Evolutionary conservation across 129 eudicot species (phyloP).

Genomic region (Erigeron canadensis): DNA sequence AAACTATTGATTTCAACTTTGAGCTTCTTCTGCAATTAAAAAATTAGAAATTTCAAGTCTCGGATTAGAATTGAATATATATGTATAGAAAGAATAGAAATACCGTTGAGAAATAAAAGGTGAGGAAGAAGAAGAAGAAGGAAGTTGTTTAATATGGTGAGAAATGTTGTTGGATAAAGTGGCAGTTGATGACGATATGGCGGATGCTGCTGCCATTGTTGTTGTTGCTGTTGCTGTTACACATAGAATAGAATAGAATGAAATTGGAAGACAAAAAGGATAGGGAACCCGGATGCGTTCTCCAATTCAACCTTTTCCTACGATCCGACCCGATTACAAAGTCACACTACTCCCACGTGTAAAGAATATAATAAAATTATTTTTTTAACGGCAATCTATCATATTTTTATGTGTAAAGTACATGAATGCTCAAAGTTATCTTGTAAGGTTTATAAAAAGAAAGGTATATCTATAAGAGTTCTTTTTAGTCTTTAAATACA

Average conservation of each 20-base stretch:
- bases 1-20: conserved; percentile 37
- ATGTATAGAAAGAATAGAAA: not conserved
- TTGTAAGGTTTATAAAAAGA: no score
- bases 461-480: no score
- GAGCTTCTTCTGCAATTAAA: conserved; percentile 36
- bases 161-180: conserved; percentile 33
- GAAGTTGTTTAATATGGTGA: conserved; percentile 13
- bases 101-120: not conserved
- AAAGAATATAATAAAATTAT: no score
- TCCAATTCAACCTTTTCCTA: no score
- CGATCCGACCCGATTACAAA: no score
- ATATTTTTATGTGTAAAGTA: no score
- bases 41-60: not conserved
- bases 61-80: not conserved
- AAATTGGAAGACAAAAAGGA: not conserved
- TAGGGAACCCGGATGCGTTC: no score
- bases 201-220: conserved; percentile 47
- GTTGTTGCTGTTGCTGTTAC: conserved; percentile 13
- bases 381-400: no score
- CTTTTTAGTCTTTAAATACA: no score
- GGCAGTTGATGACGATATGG: conserved; percentile 50
- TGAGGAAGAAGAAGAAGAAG: conserved; percentile 20
- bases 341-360: no score
- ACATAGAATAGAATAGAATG: conserved; percentile 3
- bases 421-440: no score